phyloP scores from a whole-genome alignment of 148 eudicot genomes.

The Dianthus caryophyllus region DNA sequence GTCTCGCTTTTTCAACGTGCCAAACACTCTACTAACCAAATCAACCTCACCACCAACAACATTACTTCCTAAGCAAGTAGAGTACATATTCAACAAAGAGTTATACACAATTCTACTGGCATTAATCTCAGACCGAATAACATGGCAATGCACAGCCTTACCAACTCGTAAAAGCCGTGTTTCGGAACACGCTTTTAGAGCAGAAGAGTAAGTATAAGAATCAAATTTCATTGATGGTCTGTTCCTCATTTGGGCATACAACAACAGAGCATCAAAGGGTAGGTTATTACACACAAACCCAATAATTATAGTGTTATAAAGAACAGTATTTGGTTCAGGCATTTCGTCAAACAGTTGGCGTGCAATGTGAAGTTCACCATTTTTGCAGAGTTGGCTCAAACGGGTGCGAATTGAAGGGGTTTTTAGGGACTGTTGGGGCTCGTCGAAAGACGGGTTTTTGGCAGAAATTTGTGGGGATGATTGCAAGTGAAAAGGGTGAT shows the following conservation, averaged over 20 bases:
- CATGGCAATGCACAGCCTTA: slow-evolving; percentile 79
- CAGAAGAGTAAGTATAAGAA: slow-evolving; percentile 75
- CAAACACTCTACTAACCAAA: slow-evolving; percentile 55
- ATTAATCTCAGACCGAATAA: slow-evolving; percentile 43
- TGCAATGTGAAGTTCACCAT: slow-evolving; percentile 62
- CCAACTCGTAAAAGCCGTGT: slow-evolving; percentile 47
- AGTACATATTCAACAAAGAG: slow-evolving; percentile 83
- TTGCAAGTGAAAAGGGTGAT: slow-evolving; percentile 17
- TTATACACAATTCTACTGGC: slow-evolving; percentile 78
- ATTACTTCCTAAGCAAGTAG: slow-evolving; percentile 36
- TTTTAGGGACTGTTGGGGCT: slow-evolving; percentile 32
- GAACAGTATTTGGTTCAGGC: slow-evolving; percentile 70
- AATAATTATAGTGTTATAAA: slow-evolving; percentile 87
- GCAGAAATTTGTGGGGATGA: slow-evolving; percentile 11
- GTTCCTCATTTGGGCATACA: slow-evolving; percentile 55
- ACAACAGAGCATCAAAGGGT: slow-evolving; percentile 51
- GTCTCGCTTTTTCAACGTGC: slow-evolving; percentile 52
- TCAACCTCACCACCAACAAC: slow-evolving; percentile 30
- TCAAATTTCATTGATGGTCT: slow-evolving; percentile 29
- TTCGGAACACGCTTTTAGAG: slow-evolving; percentile 84
- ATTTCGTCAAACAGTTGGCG: slow-evolving; percentile 80
- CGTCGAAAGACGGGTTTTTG: slow-evolving; percentile 20
- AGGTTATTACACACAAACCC: slow-evolving; percentile 76
- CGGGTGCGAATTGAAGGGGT: slow-evolving; percentile 62
- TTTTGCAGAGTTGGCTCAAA: slow-evolving; percentile 54